Percentiles rank a stretch among this genome's conserved stretches.
Evolutionary conservation across 2,329 filamentous ascomycete species (phyloP).

Genomic region (Fusarium duplospermum): DNA sequence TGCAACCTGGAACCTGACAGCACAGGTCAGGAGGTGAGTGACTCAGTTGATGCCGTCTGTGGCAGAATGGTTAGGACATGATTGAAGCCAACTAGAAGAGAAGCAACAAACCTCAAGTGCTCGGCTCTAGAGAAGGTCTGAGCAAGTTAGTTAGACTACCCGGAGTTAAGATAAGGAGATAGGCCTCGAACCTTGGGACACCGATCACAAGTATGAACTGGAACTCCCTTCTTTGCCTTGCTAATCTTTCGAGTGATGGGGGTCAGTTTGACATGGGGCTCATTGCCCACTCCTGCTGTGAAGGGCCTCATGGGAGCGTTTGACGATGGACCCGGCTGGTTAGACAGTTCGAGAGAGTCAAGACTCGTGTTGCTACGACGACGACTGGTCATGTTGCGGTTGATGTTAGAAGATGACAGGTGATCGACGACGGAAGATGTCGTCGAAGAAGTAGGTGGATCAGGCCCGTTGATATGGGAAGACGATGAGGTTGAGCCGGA

Average conservation of each 20-base stretch:
- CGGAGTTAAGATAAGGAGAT: background rate
- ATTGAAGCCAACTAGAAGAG: background rate
- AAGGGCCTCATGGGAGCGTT: slow-evolving; percentile 55
- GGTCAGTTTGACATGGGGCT: slow-evolving; percentile 62
- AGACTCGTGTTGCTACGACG: slow-evolving; percentile 60
- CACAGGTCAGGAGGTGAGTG: slow-evolving; percentile 65
- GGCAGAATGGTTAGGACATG: slow-evolving; percentile 39
- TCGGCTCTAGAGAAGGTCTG: slow-evolving; percentile 73
- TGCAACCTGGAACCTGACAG: slow-evolving; percentile 66
- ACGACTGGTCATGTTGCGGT: slow-evolving; percentile 47
- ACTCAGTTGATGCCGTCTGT: slow-evolving; percentile 70
- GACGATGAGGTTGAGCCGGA: slow-evolving; percentile 47
- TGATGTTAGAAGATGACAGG: slow-evolving; percentile 42
- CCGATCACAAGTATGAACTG: slow-evolving; percentile 65
- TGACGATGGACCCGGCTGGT: slow-evolving; percentile 43
- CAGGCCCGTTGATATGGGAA: slow-evolving; percentile 51
- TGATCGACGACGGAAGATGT: slow-evolving; percentile 40
- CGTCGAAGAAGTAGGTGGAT: slow-evolving; percentile 47
- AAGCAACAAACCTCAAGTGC: slow-evolving; percentile 64
- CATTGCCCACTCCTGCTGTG: slow-evolving; percentile 48
- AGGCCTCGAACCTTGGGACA: slow-evolving; percentile 61
- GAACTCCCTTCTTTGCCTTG: slow-evolving; percentile 69
- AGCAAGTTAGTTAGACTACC: background rate
- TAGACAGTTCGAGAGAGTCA: slow-evolving; percentile 61
- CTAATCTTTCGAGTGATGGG: slow-evolving; percentile 68